phyloP scores from a whole-genome alignment of 139 green algal species.

The Chlorella sorokiniana region DNA sequence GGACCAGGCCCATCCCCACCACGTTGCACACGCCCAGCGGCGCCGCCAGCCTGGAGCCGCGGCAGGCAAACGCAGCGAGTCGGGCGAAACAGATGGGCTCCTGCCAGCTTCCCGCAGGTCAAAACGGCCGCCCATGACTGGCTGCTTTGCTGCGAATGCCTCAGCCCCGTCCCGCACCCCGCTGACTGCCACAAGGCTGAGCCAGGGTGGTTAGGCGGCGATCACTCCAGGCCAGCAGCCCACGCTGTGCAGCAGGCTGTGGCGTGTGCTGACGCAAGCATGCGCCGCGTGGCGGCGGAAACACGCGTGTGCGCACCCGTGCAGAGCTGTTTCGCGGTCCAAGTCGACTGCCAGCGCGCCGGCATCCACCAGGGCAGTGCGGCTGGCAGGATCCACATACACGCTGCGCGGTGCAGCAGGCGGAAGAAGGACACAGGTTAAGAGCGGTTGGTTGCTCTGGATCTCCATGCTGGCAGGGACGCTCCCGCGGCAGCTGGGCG shows the following conservation, averaged over 20 bases:
- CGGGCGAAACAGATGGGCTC: no score
- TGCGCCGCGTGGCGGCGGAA: not conserved
- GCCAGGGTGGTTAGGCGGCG: no score
- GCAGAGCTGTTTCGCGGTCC: not conserved
- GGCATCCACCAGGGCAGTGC: constrained; percentile 12
- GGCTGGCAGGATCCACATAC: not conserved
- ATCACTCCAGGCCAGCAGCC: no score
- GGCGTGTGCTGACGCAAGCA: not conserved
- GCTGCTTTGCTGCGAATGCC: no score
- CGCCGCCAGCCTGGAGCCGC: constrained; percentile 5
- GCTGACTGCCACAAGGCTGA: no score
- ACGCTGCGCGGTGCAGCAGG: constrained; percentile 5
- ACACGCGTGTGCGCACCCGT: not conserved
- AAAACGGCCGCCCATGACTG: no score
- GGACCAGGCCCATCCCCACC: constrained; percentile 13
- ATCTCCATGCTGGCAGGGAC: no score
- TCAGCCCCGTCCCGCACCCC: no score
- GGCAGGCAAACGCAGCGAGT: no score
- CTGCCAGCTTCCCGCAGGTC: no score
- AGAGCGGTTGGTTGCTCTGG: not conserved
- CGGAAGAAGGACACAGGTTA: not conserved
- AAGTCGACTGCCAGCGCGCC: constrained; percentile 3
- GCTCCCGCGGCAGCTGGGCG: no score
- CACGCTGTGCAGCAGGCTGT: not conserved
- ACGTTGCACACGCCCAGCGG: constrained; percentile 7